Evolutionary conservation across 768 basidiomycete species (phyloP).

Genomic region (Amanita inopinata): DNA sequence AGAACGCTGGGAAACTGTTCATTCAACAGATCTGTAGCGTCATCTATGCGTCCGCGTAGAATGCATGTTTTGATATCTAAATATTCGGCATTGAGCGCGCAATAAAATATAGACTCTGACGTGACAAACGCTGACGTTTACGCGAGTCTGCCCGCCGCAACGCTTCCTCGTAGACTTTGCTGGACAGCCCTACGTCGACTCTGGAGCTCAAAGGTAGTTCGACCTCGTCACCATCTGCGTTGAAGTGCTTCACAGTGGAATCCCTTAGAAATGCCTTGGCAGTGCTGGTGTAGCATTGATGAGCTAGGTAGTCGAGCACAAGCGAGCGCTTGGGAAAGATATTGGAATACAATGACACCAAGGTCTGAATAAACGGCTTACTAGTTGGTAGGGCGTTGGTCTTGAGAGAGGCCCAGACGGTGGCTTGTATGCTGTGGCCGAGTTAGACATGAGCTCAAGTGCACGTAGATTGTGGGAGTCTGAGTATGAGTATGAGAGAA

Average conservation of each 20-base stretch:
- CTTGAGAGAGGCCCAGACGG: conserved; percentile 16
- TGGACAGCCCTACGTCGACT: conserved; percentile 4
- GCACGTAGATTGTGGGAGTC: too few species aligned
- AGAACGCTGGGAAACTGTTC: conserved; percentile 71
- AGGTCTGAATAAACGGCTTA: conserved; percentile 15
- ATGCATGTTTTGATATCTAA: conserved; percentile 64
- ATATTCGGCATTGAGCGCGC: not conserved
- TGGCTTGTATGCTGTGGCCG: not conserved
- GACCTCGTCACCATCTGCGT: conserved; percentile 65
- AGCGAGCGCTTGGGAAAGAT: conserved; percentile 41
- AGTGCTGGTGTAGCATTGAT: conserved; percentile 63
- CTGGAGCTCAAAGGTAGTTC: conserved; percentile 7
- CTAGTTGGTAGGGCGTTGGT: conserved; percentile 35
- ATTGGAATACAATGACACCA: not conserved
- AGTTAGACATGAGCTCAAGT: not conserved
- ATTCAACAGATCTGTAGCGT: conserved; percentile 58
- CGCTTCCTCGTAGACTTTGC: not conserved
- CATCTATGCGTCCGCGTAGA: conserved; percentile 65
- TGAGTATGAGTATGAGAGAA: not conserved
- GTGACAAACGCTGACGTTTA: not conserved
- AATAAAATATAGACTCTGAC: not conserved
- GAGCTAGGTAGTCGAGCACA: conserved; percentile 70
- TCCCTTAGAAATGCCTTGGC: conserved; percentile 60
- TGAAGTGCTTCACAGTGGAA: conserved; percentile 49
- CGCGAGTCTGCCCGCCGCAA: conserved; percentile 1